Percentiles rank a stretch among this genome's conserved stretches.
Conservation (phyloP, 2,329 filamentous ascomycete genomes). For the Colletotrichum sidae region DNA sequence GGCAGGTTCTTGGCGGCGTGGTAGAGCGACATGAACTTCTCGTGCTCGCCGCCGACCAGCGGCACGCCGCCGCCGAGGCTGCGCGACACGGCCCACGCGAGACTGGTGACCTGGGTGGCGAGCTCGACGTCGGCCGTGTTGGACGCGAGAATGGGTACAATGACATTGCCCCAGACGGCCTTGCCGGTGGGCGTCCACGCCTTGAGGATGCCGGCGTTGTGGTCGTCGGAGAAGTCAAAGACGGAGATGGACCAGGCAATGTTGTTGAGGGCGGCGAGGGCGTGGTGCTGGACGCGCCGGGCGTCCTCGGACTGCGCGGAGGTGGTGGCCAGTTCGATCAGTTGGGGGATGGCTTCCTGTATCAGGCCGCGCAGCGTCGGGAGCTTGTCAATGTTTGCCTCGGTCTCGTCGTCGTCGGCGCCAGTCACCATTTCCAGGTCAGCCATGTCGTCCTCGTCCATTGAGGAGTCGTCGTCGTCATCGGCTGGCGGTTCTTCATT, state of each 20-base stretch:
- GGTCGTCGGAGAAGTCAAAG: slow-evolving; percentile 67
- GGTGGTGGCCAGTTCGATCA: slow-evolving; percentile 60
- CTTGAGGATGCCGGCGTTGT: slow-evolving; percentile 62
- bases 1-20: slow-evolving; percentile 63
- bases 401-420: slow-evolving; percentile 55
- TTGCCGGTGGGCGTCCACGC: slow-evolving; percentile 67
- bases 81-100: slow-evolving; percentile 74
- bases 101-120: slow-evolving; percentile 71
- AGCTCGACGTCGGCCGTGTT: slow-evolving; percentile 72
- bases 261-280: slow-evolving; percentile 73
- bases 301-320: slow-evolving; percentile 54
- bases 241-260: slow-evolving; percentile 75
- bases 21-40: slow-evolving; percentile 74
- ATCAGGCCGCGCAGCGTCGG: slow-evolving; percentile 64
- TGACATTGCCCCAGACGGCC: slow-evolving; percentile 67
- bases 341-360: slow-evolving; percentile 57
- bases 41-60: slow-evolving; percentile 65
- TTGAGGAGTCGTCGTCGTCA: slow-evolving; percentile 59
- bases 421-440: slow-evolving; percentile 75
- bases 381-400: slow-evolving; percentile 60
- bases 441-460: slow-evolving; percentile 68
- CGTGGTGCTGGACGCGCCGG: slow-evolving; percentile 61
- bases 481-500: slow-evolving; percentile 44
- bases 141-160: slow-evolving; percentile 67
- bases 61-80: slow-evolving; percentile 61